Evolutionary conservation across 306 rosid species (phyloP).

Genomic region (Vigna trinervia): DNA sequence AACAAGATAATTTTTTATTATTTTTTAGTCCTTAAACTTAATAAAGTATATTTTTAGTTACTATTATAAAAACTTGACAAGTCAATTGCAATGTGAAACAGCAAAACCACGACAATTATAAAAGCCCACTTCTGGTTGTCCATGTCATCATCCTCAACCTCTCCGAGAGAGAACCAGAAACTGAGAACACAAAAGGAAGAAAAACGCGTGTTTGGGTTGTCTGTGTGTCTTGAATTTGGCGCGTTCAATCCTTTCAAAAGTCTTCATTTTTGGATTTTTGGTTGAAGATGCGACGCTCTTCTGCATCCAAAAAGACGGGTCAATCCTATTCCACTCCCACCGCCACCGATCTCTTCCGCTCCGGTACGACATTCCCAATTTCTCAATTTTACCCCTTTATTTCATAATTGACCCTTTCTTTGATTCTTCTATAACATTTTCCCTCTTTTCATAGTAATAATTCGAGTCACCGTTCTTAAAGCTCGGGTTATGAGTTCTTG

Average conservation of each 20-base stretch:
- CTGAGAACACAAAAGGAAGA: not conserved
- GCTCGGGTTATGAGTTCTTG: not conserved
- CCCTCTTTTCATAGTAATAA: not conserved
- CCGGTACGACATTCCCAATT: conserved; percentile 49
- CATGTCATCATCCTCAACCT: conserved; percentile 51
- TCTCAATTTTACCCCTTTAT: not conserved
- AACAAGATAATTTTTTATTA: too few species aligned
- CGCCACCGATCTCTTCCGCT: conserved; percentile 78
- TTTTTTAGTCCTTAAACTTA: too few species aligned
- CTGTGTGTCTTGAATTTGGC: not conserved
- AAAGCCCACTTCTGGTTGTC: not conserved
- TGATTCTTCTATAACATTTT: not conserved
- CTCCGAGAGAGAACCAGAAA: not conserved
- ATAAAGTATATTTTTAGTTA: too few species aligned
- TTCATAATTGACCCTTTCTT: not conserved
- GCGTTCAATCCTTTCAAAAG: not conserved
- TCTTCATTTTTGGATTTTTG: conserved; percentile 47
- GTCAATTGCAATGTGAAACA: too few species aligned
- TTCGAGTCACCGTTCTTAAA: not conserved
- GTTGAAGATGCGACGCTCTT: conserved; percentile 81
- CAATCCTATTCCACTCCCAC: conserved; percentile 71
- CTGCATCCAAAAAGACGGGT: conserved; percentile 74
- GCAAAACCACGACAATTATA: not conserved
- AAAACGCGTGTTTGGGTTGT: not conserved
- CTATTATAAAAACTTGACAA: too few species aligned